A percentile compares a stretch with the other conserved stretches of the same genome.
These are phyloP conservation scores for Vitis hybrid DNA, from an alignment of 177 flowering plant genomes.

Conservation along the genomic window DNA sequence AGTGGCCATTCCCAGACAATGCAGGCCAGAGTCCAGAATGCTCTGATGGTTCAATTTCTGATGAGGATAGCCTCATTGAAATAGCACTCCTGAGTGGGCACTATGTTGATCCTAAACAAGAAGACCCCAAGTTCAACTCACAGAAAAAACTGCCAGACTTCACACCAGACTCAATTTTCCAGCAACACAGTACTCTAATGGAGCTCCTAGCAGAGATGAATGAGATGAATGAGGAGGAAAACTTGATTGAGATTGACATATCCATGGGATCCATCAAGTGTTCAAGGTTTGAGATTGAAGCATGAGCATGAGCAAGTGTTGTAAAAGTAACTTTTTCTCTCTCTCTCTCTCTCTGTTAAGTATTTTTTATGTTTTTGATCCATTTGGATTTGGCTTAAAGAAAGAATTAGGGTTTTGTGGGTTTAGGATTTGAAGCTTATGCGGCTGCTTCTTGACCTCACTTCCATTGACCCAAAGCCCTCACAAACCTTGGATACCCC, in stretches of 20 bases:
- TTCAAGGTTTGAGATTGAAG: slow-evolving; percentile 72
- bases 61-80: slow-evolving; percentile 87
- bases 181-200: slow-evolving; percentile 33
- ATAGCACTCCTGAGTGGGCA: slow-evolving; percentile 69
- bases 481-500: slow-evolving; percentile 24
- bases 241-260: slow-evolving; percentile 81
- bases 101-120: slow-evolving; percentile 28
- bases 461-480: background rate
- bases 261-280: slow-evolving; percentile 87
- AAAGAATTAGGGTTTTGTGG: background rate
- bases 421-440: slow-evolving; percentile 2
- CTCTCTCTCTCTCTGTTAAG: background rate
- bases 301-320: slow-evolving; percentile 23
- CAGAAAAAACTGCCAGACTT: slow-evolving; percentile 32
- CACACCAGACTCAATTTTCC: slow-evolving; percentile 23
- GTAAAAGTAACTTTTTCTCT: background rate
- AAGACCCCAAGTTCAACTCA: slow-evolving; percentile 24
- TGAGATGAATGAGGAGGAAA: slow-evolving; percentile 78
- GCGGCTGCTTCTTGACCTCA: background rate
- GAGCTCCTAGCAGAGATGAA: slow-evolving; percentile 57
- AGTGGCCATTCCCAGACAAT: slow-evolving; percentile 34
- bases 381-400: slow-evolving; percentile 18
- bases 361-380: slow-evolving; percentile 22
- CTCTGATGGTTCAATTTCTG: slow-evolving; percentile 76
- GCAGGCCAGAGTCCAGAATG: slow-evolving; percentile 25